Conservation (phyloP, 768 basidiomycete species). For the Pleurotus sapidus region DNA sequence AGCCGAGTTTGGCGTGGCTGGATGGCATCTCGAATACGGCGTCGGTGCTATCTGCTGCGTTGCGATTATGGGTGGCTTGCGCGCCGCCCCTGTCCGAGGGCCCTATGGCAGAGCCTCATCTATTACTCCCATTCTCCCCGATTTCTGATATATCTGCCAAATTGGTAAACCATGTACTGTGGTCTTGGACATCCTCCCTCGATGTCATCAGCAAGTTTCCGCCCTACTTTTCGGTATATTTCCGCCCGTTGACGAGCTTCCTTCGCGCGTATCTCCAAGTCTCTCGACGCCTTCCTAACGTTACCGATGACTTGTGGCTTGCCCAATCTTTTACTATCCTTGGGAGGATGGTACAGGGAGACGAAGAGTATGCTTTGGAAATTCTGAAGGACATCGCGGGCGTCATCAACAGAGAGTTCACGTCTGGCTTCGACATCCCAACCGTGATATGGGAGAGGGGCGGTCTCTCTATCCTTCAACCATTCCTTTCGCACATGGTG, state of each 20-base stretch:
- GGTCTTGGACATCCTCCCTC: slow-evolving; percentile 28
- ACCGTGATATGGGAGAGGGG: slow-evolving; percentile 46
- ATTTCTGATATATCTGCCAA: slow-evolving; percentile 52
- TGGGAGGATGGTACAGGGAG: slow-evolving; percentile 60
- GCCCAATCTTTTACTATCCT: slow-evolving; percentile 63
- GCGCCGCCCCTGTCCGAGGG: slow-evolving; percentile 39
- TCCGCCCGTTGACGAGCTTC: slow-evolving; percentile 54
- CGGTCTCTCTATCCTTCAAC: slow-evolving; percentile 48
- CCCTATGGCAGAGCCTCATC: slow-evolving; percentile 49
- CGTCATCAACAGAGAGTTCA: slow-evolving; percentile 39
- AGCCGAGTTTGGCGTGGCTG: slow-evolving; percentile 6
- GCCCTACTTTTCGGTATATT: slow-evolving; percentile 27
- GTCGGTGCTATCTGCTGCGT: slow-evolving; percentile 38
- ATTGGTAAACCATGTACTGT: slow-evolving; percentile 49
- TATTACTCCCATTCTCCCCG: slow-evolving; percentile 54
- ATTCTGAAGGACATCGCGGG: slow-evolving; percentile 38
- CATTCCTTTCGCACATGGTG: slow-evolving; percentile 56
- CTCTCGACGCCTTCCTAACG: slow-evolving; percentile 54
- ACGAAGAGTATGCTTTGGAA: slow-evolving; percentile 57
- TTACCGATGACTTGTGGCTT: slow-evolving; percentile 60
- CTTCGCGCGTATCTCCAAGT: slow-evolving; percentile 54
- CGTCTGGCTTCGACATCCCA: slow-evolving; percentile 34
- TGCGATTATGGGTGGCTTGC: slow-evolving; percentile 67
- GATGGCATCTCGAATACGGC: slow-evolving; percentile 19
- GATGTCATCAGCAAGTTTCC: slow-evolving; percentile 16